phyloP scores from a whole-genome alignment of 495 filamentous ascomycete genomes.

The Elasticomyces elasticus region DNA sequence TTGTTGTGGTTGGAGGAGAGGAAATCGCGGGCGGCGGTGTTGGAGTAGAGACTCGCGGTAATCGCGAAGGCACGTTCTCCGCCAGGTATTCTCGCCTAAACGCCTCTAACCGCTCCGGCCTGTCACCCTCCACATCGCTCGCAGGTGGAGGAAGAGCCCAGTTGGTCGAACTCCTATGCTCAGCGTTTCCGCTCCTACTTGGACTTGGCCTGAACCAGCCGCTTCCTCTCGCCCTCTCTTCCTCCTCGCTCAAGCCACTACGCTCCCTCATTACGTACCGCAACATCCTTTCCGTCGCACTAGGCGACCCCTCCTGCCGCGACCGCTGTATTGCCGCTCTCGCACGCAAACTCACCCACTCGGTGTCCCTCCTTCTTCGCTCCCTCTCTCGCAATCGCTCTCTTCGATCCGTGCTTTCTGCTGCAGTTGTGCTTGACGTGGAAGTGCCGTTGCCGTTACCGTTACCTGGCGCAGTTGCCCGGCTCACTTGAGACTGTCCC shows the following conservation, averaged over 20 bases:
- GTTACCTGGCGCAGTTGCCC: no score
- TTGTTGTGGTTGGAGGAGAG: conserved; percentile 22
- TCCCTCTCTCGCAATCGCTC: conserved; percentile 14
- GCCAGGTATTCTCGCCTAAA: conserved; percentile 42
- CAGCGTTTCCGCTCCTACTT: not conserved
- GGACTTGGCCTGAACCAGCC: conserved; percentile 13
- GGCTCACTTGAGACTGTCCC: no score
- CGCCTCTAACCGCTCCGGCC: conserved; percentile 39
- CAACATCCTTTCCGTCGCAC: conserved; percentile 22
- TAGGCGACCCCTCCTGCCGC: conserved; percentile 17
- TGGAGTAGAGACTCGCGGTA: conserved; percentile 16
- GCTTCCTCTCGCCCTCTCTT: conserved; percentile 10
- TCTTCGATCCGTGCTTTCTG: conserved; percentile 1
- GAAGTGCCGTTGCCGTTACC: conserved; percentile 10
- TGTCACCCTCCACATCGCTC: conserved; percentile 33
- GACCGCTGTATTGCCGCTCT: conserved; percentile 16
- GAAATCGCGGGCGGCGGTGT: not conserved
- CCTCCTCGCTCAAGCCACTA: conserved; percentile 20
- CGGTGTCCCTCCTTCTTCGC: conserved; percentile 9
- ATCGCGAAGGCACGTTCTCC: conserved; percentile 29
- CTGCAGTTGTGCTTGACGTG: conserved; percentile 5
- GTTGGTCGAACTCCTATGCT: conserved; percentile 3
- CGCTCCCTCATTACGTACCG: conserved; percentile 25
- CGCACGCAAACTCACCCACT: conserved; percentile 14
- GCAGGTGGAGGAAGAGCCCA: not conserved